These are phyloP conservation scores for sorghum (Sorghum bicolor) DNA, from an alignment of 176 grass and related monocot genomes.

Conservation along the genomic window DNA sequence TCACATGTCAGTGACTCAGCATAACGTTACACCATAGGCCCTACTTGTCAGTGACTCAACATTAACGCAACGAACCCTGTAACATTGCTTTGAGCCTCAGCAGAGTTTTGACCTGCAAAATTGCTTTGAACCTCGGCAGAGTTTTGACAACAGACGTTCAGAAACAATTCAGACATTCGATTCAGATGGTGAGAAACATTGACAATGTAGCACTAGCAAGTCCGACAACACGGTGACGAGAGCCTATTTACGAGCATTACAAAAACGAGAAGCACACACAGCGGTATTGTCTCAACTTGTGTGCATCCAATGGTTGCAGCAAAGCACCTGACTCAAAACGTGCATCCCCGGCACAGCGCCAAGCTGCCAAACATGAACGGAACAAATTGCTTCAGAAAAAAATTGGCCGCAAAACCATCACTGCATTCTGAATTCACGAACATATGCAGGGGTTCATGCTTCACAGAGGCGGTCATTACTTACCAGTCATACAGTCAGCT, in stretches of 20 bases:
- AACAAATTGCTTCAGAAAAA: constrained; percentile 16
- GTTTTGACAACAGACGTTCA: not conserved
- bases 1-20: not conserved
- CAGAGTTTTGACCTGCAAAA: not conserved
- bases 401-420: not conserved
- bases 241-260: constrained; percentile 27
- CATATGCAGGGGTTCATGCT: not conserved
- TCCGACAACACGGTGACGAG: not conserved
- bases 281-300: not conserved
- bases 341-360: not conserved
- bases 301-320: constrained; percentile 13
- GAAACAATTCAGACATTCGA: not conserved
- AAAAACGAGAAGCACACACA: constrained; percentile 25
- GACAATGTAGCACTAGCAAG: not conserved
- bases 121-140: not conserved
- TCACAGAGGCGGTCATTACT: not conserved
- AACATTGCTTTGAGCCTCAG: too few species aligned
- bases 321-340: not conserved
- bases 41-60: not conserved
- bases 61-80: not conserved
- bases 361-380: not conserved
- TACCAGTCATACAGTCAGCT: constrained; percentile 2
- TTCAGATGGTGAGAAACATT: not conserved
- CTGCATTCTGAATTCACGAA: not conserved
- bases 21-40: not conserved